Base-by-base conservation (phyloP, 2,329 filamentous ascomycete genomes). In the Arthrobotrys sphaeroides region DNA sequence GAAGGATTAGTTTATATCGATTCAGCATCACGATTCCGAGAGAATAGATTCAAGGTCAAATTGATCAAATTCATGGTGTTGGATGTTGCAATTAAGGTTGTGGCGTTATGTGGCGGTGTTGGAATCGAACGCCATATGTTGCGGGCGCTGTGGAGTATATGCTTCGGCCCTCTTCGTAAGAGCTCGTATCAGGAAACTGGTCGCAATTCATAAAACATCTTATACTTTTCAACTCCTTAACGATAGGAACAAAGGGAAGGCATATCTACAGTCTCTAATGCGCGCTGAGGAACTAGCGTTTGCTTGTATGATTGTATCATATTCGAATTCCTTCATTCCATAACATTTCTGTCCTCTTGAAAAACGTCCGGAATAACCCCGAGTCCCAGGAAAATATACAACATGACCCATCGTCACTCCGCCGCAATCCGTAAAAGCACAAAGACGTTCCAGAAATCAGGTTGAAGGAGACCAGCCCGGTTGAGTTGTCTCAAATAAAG, bases 291-390 rank as follows among this genome's bases (percentile, higher is more conserved):
- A 16, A 16, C 20, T 43, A 60, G 26, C 22, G 20, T 2, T 55
- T 55, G 16, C 18, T 55, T 38, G 28, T 28, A 55, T 55, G 31
- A 43, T 43, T 45, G 55, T 60, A 69, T 69, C 33, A 70, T 64
- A 61, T 64, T 72, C 67, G 59, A 26, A 64, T 64, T 72, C 59
- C 67, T 49, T 72, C 55, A 70, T 61, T 62, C 66, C 43, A 55
- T 51, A n/a, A 38, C 45, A 55, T 59, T 42, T 67, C 24, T 60
- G 43, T 33, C 16, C 31, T 45, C 62, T 22, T 45, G 45, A 62
- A 36, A 70, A 53, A 55, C 42, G 31, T 22, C 51, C 20, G 45
- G 55, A 70, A 65, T 55, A 61, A 45, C 66, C 55, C 51, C 66
- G 45, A 70, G 53, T 38, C 66, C 55, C 43, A 62, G 24, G 62